A percentile compares a stretch with the other conserved stretches of the same genome.
These are phyloP conservation scores for Flaveria robusta DNA, from an alignment of 129 eudicot genomes.

Conservation along the genomic window DNA sequence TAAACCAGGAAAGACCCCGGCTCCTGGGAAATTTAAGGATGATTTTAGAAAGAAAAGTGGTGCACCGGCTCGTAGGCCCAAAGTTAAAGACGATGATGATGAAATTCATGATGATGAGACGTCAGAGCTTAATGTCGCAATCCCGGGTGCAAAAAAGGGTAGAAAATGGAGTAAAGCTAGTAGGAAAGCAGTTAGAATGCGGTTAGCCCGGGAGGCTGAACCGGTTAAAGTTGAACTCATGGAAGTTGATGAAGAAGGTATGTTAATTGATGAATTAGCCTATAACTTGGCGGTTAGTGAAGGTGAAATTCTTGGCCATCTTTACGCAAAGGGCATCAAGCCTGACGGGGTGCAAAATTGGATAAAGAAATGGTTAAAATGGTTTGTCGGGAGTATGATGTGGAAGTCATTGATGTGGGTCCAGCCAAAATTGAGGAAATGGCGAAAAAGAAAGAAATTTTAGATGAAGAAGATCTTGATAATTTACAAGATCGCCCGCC, in stretches of 20 bases:
- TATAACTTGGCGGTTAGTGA: slow-evolving; percentile 81
- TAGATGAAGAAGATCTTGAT: slow-evolving; percentile 85
- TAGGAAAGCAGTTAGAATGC: slow-evolving; percentile 85
- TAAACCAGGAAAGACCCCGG: slow-evolving; percentile 56
- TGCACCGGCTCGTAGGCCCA: slow-evolving; percentile 59
- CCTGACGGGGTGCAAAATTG: slow-evolving; percentile 79
- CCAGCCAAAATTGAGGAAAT: slow-evolving; percentile 62
- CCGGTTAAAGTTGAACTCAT: slow-evolving; percentile 87
- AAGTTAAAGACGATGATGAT: slow-evolving; percentile 37
- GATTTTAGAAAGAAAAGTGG: slow-evolving; percentile 59
- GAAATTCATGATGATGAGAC: slow-evolving; percentile 54
- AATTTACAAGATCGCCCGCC: slow-evolving; percentile 91
- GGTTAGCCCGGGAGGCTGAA: slow-evolving; percentile 85
- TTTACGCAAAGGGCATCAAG: slow-evolving; percentile 75
- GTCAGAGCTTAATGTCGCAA: slow-evolving; percentile 59
- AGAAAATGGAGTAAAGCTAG: slow-evolving; percentile 94
- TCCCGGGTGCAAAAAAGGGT: slow-evolving; percentile 79
- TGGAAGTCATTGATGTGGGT: slow-evolving; percentile 83
- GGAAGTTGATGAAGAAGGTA: slow-evolving; percentile 90
- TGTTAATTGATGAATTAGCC: slow-evolving; percentile 87
- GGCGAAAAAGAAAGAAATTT: slow-evolving; percentile 86
- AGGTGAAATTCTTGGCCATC: slow-evolving; percentile 79
- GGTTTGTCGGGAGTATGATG: slow-evolving; percentile 82
- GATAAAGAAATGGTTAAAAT: slow-evolving; percentile 88
- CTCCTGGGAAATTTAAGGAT: slow-evolving; percentile 56